These are phyloP conservation scores for Aphanomyces invadans DNA, from an alignment of 352 stramenopile species.

Conservation along the genomic window DNA sequence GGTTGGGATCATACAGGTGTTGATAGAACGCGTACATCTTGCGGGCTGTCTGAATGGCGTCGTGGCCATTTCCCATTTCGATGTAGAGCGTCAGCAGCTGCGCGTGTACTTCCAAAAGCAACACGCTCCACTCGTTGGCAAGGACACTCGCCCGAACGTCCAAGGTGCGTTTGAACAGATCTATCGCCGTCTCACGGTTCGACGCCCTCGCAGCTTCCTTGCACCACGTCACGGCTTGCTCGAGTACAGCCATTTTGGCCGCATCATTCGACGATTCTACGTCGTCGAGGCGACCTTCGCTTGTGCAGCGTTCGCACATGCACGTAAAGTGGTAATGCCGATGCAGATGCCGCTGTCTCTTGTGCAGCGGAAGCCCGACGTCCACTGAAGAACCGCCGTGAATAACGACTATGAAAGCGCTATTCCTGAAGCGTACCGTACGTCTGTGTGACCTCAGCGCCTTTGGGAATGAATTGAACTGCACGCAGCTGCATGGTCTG, in stretches of 20 bases:
- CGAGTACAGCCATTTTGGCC: neutral
- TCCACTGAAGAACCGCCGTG: slow-evolving; percentile 38
- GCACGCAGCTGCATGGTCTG: slow-evolving; percentile 48
- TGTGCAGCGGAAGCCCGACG: slow-evolving; percentile 40
- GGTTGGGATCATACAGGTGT: slow-evolving; percentile 45
- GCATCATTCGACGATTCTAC: neutral
- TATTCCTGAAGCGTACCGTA: slow-evolving; percentile 38
- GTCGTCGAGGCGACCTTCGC: slow-evolving; percentile 3
- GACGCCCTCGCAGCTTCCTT: neutral
- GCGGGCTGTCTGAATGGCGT: slow-evolving; percentile 37
- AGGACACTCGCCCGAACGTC: slow-evolving; percentile 30
- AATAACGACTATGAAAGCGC: neutral
- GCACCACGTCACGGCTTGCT: neutral
- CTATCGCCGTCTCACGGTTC: neutral
- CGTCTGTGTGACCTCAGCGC: slow-evolving; percentile 52
- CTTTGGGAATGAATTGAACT: slow-evolving; percentile 37
- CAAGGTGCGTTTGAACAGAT: slow-evolving; percentile 28
- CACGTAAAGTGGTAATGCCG: slow-evolving; percentile 62
- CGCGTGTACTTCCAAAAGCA: slow-evolving; percentile 38
- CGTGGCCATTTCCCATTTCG: slow-evolving; percentile 30
- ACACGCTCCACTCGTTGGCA: slow-evolving; percentile 37
- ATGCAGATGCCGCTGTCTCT: slow-evolving; percentile 39
- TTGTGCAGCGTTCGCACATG: slow-evolving; percentile 38
- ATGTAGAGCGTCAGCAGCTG: slow-evolving; percentile 51
- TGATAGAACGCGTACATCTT: slow-evolving; percentile 52